Evolutionary conservation across 176 grass and related monocot species (phyloP).

Genomic region (Hyparrhenia diplandra): DNA sequence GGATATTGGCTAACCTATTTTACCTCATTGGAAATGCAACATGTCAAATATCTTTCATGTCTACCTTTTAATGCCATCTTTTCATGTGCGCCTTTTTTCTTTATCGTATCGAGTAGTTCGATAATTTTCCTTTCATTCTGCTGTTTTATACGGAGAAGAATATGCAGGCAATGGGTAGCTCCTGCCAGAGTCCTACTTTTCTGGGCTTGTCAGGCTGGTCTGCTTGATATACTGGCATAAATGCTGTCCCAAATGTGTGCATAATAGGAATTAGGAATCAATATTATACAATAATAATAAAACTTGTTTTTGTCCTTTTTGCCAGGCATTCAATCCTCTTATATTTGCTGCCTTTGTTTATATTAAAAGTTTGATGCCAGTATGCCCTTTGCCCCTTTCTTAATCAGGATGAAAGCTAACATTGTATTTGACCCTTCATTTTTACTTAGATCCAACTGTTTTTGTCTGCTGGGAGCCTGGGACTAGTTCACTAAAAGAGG

Average conservation of each 20-base stretch:
- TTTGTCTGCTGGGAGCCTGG: not conserved
- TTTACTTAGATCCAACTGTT: not conserved
- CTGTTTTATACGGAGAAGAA: not conserved
- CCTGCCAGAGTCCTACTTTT: not conserved
- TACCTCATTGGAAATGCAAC: not conserved
- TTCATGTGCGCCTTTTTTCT: conserved; percentile 1
- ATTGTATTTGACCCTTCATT: not conserved
- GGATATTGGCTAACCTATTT: not conserved
- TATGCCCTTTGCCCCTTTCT: not conserved
- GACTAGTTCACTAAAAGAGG: not conserved
- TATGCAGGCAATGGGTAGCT: not conserved
- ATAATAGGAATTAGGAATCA: not conserved
- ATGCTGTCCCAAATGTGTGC: not conserved
- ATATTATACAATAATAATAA: not conserved
- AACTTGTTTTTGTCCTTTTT: not conserved
- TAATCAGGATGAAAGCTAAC: not conserved
- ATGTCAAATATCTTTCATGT: not conserved
- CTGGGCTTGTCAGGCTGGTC: not conserved
- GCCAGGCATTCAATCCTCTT: not conserved
- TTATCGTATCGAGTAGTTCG: not conserved
- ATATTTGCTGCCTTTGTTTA: not conserved
- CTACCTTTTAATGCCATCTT: not conserved
- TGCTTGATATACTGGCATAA: not conserved
- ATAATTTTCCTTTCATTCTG: not conserved
- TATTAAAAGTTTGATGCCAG: not conserved